A percentile compares a stretch with the other conserved stretches of the same genome.
These are phyloP conservation scores for Tetrapisispora nanseiensis DNA, from an alignment of 805 yeast species.

Conservation along the genomic window DNA sequence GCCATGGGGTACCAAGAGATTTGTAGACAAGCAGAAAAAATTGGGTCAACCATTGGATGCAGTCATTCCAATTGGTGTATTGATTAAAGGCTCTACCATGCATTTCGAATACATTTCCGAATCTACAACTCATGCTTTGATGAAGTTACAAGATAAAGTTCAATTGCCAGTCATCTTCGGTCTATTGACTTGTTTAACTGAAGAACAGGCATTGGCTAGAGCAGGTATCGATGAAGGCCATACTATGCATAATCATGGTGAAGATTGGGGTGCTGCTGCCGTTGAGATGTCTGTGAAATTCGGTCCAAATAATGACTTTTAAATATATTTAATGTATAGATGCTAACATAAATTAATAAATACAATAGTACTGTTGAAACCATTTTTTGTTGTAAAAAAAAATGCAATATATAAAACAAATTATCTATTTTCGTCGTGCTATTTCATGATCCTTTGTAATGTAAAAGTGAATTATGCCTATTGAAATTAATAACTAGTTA, in stretches of 20 bases:
- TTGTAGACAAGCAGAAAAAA: slow-evolving; percentile 36
- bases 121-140: slow-evolving; percentile 71
- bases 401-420: no score
- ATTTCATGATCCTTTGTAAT: no score
- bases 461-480: no score
- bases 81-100: slow-evolving; percentile 95
- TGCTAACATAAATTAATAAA: not conserved
- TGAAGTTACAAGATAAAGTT: slow-evolving; percentile 65
- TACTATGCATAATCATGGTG: slow-evolving; percentile 86
- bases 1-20: slow-evolving; percentile 65
- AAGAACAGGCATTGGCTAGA: slow-evolving; percentile 85
- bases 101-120: slow-evolving; percentile 97
- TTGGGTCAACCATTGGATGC: slow-evolving; percentile 58
- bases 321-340: slow-evolving; percentile 4
- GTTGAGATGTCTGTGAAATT: slow-evolving; percentile 77
- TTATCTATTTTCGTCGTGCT: no score
- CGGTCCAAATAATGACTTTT: slow-evolving; percentile 12
- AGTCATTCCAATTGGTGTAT: slow-evolving; percentile 84
- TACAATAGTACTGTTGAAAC: not conserved
- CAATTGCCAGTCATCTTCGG: slow-evolving; percentile 85
- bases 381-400: no score
- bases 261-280: slow-evolving; percentile 98
- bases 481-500: no score
- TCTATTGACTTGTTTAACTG: slow-evolving; percentile 84
- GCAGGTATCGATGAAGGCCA: slow-evolving; percentile 70